A percentile compares a stretch with the other conserved stretches of the same genome.
Conservation (phyloP, 2,329 filamentous ascomycete species). For the Geosmithia putterillii region DNA sequence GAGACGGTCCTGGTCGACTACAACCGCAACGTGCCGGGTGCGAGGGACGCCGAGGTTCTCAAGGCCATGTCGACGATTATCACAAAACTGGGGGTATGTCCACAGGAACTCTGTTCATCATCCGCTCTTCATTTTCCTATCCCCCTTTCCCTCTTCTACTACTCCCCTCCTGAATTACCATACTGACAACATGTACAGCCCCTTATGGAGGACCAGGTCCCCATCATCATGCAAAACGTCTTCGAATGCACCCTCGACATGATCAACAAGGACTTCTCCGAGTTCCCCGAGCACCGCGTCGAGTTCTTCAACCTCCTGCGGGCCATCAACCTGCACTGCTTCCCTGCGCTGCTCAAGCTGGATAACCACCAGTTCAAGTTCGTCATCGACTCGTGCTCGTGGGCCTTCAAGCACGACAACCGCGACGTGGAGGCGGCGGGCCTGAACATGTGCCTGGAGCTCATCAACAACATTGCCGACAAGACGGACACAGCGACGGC, state of each 20-base stretch:
- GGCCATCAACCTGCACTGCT: constrained; percentile 94
- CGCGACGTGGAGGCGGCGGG: constrained; percentile 93
- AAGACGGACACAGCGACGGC: constrained; percentile 77
- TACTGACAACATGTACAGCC: constrained; percentile 33
- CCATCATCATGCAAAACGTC: constrained; percentile 94
- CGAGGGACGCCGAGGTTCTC: constrained; percentile 89
- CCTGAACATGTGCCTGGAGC: constrained; percentile 93
- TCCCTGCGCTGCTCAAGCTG: constrained; percentile 84
- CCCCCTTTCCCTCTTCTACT: background rate
- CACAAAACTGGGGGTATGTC: constrained; percentile 87
- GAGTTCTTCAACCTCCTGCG: constrained; percentile 97
- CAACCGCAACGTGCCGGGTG: constrained; percentile 91
- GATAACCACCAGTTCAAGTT: constrained; percentile 98
- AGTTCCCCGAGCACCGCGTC: constrained; percentile 97
- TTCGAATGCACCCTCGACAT: constrained; percentile 98
- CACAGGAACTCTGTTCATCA: no score
- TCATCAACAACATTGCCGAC: constrained; percentile 95
- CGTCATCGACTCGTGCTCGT: constrained; percentile 98
- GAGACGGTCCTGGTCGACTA: constrained; percentile 94
- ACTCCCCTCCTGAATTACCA: background rate
- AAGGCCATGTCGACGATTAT: constrained; percentile 98
- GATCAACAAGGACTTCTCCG: constrained; percentile 99
- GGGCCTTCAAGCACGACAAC: constrained; percentile 99
- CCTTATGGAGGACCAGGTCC: constrained; percentile 97
- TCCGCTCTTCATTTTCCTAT: no score